Evolutionary conservation across 352 stramenopile species (phyloP), one percentile per base, ranked within the genome.

Genomic region (Pythium phragmiticola): DNA sequence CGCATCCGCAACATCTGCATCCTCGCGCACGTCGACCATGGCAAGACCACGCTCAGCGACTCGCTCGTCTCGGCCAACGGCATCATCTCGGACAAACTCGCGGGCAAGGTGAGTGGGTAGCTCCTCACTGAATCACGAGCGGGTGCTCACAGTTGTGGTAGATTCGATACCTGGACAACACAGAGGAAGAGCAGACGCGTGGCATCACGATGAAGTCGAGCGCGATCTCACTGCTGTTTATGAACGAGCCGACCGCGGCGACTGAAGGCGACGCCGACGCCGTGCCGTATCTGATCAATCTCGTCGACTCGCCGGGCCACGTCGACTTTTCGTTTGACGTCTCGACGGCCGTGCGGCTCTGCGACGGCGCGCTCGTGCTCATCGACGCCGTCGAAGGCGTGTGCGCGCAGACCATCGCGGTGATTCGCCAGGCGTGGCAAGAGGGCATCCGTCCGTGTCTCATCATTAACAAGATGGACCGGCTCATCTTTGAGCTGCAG

Each of bases 131-230:
- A 53, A 12, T 17, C 23, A 34, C 7, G 9, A n/a, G 39, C 8
- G 2, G 8, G 13, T 42, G 23, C 3, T 51, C 16, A 12, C 2
- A 16, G 13, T 12, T 8, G 16, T 26, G 39, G 17, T 63, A 92
- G 82, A 81, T 94, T n/a, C 92, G 97, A 2, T 99, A 97, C 70
- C 77, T 99, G 55, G 97, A 99, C 77, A 98, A 91, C 66, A 92
- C 92, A 37, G 89, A 96, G 65, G 91, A 98, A 57, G 92, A 98
- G 70, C 96, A 98, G 77, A 78, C 90, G 19, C 87, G 97, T 42
- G 97, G 97, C 49, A 99, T 99, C 69, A 99, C 97, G 3, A 99
- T 99, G 95, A 96, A 98, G 73, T 92, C 89, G 37, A 98, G 89
- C 39, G 94, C 95, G 46, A 99, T 99, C 78, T 97, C 93, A 43